Conservation (phyloP, 2,329 filamentous ascomycete species). For the Septoria linicola region DNA sequence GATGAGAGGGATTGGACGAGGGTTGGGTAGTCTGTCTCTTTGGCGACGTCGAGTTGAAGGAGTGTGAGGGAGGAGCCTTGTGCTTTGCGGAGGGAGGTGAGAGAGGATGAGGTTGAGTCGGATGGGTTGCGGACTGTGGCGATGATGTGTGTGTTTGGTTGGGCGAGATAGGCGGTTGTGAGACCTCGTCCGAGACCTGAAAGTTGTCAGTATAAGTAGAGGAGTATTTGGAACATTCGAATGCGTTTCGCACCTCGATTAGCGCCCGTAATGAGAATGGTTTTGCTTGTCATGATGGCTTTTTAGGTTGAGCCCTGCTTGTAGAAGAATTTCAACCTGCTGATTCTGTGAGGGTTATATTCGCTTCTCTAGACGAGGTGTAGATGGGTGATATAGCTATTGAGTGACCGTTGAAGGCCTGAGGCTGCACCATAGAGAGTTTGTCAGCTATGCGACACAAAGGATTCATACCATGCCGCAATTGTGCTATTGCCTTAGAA, state of each 20-base stretch:
- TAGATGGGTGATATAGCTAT: too few relatives aligned
- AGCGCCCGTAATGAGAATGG: conserved; percentile 6
- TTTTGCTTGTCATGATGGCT: too few relatives aligned
- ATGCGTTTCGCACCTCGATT: conserved; percentile 5
- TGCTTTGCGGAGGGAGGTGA: conserved; percentile 5
- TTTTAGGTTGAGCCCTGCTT: too few relatives aligned
- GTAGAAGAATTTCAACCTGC: too few relatives aligned
- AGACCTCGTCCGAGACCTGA: conserved; percentile 16
- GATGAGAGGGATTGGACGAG: not conserved
- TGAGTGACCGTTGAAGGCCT: too few relatives aligned
- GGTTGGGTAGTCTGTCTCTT: not conserved
- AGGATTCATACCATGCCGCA: too few relatives aligned
- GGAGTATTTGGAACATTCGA: not conserved
- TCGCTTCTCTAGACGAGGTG: too few relatives aligned
- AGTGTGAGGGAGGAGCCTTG: not conserved
- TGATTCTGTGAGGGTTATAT: too few relatives aligned
- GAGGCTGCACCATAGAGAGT: too few relatives aligned
- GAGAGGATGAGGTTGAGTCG: conserved; percentile 5
- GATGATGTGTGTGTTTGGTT: conserved; percentile 11
- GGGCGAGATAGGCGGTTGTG: conserved; percentile 2
- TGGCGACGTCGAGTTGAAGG: conserved; percentile 8
- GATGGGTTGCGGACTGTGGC: conserved; percentile 11
- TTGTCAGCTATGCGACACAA: too few relatives aligned
- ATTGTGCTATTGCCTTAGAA: too few relatives aligned
- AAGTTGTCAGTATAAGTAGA: conserved; percentile 2